phyloP scores from a whole-genome alignment of 1,139 yeast species.

The Pichia sp. region DNA sequence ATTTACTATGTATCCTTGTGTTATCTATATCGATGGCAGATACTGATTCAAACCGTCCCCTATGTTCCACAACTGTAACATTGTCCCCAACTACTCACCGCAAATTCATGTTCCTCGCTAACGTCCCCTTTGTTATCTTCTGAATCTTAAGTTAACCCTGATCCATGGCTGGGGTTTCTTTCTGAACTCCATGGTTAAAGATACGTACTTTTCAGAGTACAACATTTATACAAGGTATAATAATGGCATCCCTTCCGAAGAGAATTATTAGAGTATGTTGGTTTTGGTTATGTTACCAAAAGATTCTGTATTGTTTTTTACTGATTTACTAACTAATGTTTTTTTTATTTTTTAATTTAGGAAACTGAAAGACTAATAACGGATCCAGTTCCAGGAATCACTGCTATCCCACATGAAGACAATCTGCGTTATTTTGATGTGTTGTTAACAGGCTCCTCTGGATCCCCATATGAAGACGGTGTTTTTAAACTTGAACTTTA shows the following conservation, averaged over 20 bases:
- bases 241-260: constrained; percentile 51
- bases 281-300: no score
- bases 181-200: no score
- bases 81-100: no score
- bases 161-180: no score
- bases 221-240: neutral
- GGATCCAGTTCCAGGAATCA: constrained; percentile 96
- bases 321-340: neutral
- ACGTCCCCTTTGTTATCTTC: no score
- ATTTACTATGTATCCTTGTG: neutral
- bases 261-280: constrained; percentile 70
- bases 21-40: neutral
- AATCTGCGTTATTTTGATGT: constrained; percentile 87
- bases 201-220: no score
- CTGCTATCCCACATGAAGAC: constrained; percentile 89
- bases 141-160: no score
- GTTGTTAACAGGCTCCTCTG: constrained; percentile 82
- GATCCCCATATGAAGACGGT: constrained; percentile 80
- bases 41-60: no score
- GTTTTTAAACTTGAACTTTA: constrained; percentile 69
- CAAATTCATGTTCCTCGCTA: no score
- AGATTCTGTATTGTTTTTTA: no score
- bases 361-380: constrained; percentile 89
- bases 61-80: neutral
- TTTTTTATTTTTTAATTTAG: constrained; percentile 27